Base-by-base conservation (phyloP, 768 basidiomycete species). In the Lanmaoa pseudosensibilis region DNA sequence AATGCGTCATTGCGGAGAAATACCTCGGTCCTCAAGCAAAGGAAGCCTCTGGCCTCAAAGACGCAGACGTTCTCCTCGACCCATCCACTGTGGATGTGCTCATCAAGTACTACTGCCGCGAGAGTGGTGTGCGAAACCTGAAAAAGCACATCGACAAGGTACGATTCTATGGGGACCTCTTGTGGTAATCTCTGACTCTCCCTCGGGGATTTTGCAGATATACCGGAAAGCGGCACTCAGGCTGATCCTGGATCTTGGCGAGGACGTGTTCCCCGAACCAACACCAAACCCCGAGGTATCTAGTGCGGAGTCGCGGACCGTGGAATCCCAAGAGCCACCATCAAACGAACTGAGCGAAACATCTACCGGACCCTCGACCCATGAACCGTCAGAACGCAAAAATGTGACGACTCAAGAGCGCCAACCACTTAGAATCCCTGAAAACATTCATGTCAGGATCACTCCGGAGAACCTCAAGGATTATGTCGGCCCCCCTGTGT, bases 111-210 rank as follows among this genome's bases (percentile, higher is more conserved):
- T 98, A 98, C 73, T 95, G 93, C 69, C 83, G 97, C 23, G 97
- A 99, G 77, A 96, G 93, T 64, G 97, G 97, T 43, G 97, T 99
- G 32, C 80, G 97, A 47, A 94, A 94, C 68, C 68, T 99, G 70
- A 98, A 98, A 85, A 98, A 99, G 75, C 91, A 95, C 66, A 96
- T 99, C 52, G 96, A 99, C 68, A 98, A 98, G 86, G 94, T 93
- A 57, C 2, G 47, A 18, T 37, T n/a, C 6, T 34, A n/a, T 30
- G n/a, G 13, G 67, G 8, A 1, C 8, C 10, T 39, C 25, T 13
- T 36, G 11, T 7, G 19, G 30, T 18, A 1, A 27, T 40, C 3
- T 32, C 52, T 56, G 46, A 64, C 27, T 16, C 3, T 25, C 15
- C 1, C 5, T 58, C 5, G 33, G 27, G 18, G 7, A 25, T n/a